Percentiles rank a stretch among this genome's conserved stretches.
Conservation (phyloP, 768 basidiomycete genomes). For the Lactifluus volemus region DNA sequence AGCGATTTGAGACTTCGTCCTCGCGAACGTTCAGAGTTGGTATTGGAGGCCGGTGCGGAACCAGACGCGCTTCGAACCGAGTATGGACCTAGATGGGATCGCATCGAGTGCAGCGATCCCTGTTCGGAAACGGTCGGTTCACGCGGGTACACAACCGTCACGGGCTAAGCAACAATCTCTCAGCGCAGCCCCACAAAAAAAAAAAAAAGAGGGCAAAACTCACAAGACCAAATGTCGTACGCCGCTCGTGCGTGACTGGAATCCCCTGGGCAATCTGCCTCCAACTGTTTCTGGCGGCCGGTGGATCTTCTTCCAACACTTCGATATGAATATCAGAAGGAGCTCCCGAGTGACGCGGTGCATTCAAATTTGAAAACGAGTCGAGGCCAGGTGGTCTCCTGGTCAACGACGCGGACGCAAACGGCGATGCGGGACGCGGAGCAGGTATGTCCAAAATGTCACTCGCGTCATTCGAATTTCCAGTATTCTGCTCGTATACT, state of each 20-base stretch:
- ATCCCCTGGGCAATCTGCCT: slow-evolving; percentile 38
- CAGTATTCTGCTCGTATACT: slow-evolving; percentile 5
- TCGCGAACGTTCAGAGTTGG: slow-evolving; percentile 35
- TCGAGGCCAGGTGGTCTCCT: slow-evolving; percentile 31
- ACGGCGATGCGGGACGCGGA: slow-evolving; percentile 48
- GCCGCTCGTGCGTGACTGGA: slow-evolving; percentile 27
- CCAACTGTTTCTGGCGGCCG: slow-evolving; percentile 54
- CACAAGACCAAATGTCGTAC: slow-evolving; percentile 58
- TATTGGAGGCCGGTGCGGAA: slow-evolving; percentile 42
- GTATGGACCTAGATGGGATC: slow-evolving; percentile 44
- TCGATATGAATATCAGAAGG: slow-evolving; percentile 38
- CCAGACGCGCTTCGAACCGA: slow-evolving; percentile 37
- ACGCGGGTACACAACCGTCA: slow-evolving; percentile 36
- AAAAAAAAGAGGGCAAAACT: slow-evolving; percentile 24
- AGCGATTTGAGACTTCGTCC: slow-evolving; percentile 34
- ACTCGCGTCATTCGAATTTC: slow-evolving; percentile 21
- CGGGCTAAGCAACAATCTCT: slow-evolving; percentile 25
- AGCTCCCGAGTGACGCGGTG: slow-evolving; percentile 29
- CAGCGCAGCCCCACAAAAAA: background rate
- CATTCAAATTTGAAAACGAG: slow-evolving; percentile 23
- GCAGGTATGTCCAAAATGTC: slow-evolving; percentile 51
- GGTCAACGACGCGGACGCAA: slow-evolving; percentile 33
- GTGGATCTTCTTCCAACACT: slow-evolving; percentile 62
- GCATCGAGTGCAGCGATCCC: slow-evolving; percentile 58
- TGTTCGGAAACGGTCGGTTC: slow-evolving; percentile 44